Conservation (phyloP, 352 stramenopile genomes). For the Hyphochytrium catenoides region DNA sequence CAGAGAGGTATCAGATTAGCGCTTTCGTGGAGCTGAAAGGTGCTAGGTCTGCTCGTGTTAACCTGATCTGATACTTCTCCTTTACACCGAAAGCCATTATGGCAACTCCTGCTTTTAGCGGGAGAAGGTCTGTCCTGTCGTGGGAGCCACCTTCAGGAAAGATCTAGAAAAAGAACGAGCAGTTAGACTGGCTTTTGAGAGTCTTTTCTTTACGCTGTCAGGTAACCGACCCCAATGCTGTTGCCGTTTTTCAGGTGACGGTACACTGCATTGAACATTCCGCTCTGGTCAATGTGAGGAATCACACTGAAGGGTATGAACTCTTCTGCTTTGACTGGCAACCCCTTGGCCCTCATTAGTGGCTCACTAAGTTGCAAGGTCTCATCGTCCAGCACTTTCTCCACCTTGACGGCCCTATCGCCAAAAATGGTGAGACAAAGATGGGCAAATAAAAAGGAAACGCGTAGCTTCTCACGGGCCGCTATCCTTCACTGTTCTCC, state of each 20-base stretch:
- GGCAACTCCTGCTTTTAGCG: conserved; percentile 90
- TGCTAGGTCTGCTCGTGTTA: no score
- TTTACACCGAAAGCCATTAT: conserved; percentile 89
- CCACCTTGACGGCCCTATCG: conserved; percentile 60
- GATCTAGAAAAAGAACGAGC: no score
- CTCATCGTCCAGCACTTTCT: conserved; percentile 54
- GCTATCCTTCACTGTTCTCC: conserved; percentile 45
- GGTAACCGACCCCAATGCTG: conserved; percentile 69
- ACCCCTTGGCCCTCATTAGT: conserved; percentile 13
- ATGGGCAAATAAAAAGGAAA: no score
- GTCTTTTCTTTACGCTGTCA: no score
- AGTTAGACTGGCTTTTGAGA: no score
- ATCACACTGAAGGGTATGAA: conserved; percentile 49
- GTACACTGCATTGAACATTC: conserved; percentile 77
- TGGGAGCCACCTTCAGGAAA: conserved; percentile 95
- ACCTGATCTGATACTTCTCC: conserved; percentile 85
- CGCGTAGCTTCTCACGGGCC: no score
- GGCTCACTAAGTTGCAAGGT: conserved; percentile 32
- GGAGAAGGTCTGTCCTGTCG: conserved; percentile 87
- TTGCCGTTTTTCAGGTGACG: conserved; percentile 59
- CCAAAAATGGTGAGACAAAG: no score
- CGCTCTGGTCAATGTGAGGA: conserved; percentile 68
- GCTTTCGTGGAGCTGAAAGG: no score
- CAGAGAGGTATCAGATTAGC: no score
- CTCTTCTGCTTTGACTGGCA: no score